Evolutionary conservation across 1,284 basidiomycete species (phyloP), one percentile per base, ranked within the genome.

Genomic region (Coniophora puteana): DNA sequence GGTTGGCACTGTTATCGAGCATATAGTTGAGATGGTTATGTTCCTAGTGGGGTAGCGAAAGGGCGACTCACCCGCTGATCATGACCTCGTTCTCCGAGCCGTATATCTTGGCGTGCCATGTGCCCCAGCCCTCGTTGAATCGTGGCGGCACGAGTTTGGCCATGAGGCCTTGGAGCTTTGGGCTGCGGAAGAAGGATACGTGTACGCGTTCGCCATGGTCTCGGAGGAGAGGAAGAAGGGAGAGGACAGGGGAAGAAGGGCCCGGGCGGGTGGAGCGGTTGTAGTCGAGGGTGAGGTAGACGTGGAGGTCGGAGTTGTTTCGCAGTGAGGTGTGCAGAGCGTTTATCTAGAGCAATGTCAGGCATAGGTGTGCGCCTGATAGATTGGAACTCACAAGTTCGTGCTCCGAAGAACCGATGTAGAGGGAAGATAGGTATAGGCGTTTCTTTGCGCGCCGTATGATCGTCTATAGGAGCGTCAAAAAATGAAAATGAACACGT

Each of bases 81-180:
- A 99, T 80, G 27, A 99, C 76, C 43, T 93, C 82, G 58, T 97
- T 83, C 58, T 99, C 96, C 1, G 80, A 85, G 13, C 91, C 91
- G 57, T 99, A 99, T 45, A 95, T 79, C 66, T 99, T 99, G 17
- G 93, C 88, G 61, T 99, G 96, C 89, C 95, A 97, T 4, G 95
- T 89, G 0, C 96, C 95, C 87, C 92, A 98, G 0, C 94, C 96
- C 67, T 99, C 96, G 56, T 98, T 94, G 64, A 93, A 96, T 32
- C 96, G 74, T 37, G 89, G 86, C 2, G 96, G 96, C 1, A 98
- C 80, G 17, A 94, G 46, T 45, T 74, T 77, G 30, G 89, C 81
- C 59, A 90, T 69, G 25, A 88, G 51, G 1, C 88, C 85, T 18
- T 80, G 74, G 23, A 98, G 72, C 45, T 84, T 89, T 0, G 95